These are phyloP conservation scores for Phalaenopsis hybrid DNA, from an alignment of 116 monocot species.

Conservation along the genomic window DNA sequence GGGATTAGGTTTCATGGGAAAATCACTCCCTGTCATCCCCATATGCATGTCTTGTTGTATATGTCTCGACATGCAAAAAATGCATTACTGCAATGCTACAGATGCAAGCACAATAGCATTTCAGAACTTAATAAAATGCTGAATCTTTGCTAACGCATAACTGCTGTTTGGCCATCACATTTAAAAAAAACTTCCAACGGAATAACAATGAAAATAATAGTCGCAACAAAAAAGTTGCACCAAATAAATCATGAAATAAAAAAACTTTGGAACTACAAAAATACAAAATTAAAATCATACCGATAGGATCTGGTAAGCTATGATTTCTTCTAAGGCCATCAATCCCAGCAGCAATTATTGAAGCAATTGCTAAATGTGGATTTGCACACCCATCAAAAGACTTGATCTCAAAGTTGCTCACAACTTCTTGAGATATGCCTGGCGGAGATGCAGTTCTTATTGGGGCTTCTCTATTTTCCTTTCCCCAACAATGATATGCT, in stretches of 20 bases:
- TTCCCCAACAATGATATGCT: constrained; percentile 94
- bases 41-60: too few relatives aligned
- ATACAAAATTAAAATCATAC: constrained; percentile 32
- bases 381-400: constrained; percentile 93
- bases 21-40: too few relatives aligned
- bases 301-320: constrained; percentile 65
- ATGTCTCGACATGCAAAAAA: not conserved
- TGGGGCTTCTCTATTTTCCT: constrained; percentile 93
- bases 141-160: not conserved
- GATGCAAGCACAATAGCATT: not conserved
- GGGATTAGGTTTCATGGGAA: too few relatives aligned
- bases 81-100: not conserved
- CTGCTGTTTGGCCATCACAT: not conserved
- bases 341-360: constrained; percentile 81
- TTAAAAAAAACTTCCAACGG: not conserved
- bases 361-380: constrained; percentile 74
- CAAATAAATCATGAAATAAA: not conserved
- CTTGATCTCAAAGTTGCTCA: constrained; percentile 95
- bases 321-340: constrained; percentile 77
- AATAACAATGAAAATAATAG: not conserved
- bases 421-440: constrained; percentile 51
- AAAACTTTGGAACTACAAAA: constrained; percentile 1
- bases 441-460: constrained; percentile 77
- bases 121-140: not conserved
- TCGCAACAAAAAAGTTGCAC: not conserved